These are phyloP conservation scores for Pythium sukuiense DNA, from an alignment of 352 stramenopile genomes.

Conservation along the genomic window DNA sequence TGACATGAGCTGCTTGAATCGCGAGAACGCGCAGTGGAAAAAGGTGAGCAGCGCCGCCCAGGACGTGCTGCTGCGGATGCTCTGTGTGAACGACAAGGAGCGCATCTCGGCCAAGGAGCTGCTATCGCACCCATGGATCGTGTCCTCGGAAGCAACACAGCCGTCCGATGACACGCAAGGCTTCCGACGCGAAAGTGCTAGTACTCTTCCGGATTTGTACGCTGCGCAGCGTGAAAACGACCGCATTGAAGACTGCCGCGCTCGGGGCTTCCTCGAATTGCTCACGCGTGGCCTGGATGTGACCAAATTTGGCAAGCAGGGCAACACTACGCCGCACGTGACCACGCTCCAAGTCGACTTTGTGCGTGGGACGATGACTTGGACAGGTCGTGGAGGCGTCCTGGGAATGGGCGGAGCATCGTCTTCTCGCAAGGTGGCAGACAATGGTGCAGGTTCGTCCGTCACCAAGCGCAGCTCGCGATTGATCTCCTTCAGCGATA, in stretches of 20 bases:
- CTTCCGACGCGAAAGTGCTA: conserved; percentile 9
- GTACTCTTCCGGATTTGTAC: not conserved
- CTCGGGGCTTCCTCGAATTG: conserved; percentile 65
- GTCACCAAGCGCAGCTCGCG: conserved; percentile 13
- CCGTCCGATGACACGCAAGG: not conserved
- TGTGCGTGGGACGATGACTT: conserved; percentile 46
- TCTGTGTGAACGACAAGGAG: conserved; percentile 44
- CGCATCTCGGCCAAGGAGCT: conserved; percentile 67
- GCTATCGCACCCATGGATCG: conserved; percentile 66
- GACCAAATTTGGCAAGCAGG: conserved; percentile 55
- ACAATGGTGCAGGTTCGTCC: conserved; percentile 7
- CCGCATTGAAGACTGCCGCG: conserved; percentile 53
- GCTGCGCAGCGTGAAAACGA: conserved; percentile 27
- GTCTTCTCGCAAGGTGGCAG: conserved; percentile 20
- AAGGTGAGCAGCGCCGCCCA: conserved; percentile 53
- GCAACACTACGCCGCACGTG: conserved; percentile 42
- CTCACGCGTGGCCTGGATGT: conserved; percentile 60
- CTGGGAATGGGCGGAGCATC: conserved; percentile 7
- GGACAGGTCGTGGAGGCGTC: conserved; percentile 42
- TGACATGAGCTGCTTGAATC: conserved; percentile 78
- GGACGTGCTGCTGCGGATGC: conserved; percentile 63
- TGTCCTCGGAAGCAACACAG: conserved; percentile 1
- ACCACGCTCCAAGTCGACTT: conserved; percentile 61
- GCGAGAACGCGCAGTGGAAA: conserved; percentile 58
- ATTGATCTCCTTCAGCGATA: conserved; percentile 47